Percentiles rank a stretch among this genome's conserved stretches.
Conservation (phyloP, 495 filamentous ascomycete species). For the Neurospora pannonica region DNA sequence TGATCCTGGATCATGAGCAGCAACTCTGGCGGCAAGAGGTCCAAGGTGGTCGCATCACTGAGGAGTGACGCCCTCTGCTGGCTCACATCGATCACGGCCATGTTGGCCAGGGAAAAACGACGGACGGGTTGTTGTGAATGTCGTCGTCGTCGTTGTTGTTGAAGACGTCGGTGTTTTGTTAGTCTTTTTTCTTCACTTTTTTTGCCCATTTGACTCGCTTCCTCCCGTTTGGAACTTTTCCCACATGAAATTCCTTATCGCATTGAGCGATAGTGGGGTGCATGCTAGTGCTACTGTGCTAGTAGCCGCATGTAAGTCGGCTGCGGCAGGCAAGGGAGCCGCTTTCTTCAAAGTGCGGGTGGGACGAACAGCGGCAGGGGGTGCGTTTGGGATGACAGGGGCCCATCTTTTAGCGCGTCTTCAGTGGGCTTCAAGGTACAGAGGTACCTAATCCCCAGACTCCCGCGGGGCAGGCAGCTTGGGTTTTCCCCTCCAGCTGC, state of each 20-base stretch:
- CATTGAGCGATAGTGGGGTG: not conserved
- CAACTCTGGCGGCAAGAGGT: slow-evolving; percentile 55
- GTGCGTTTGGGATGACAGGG: not conserved
- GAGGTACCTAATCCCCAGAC: not conserved
- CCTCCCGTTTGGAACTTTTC: not conserved
- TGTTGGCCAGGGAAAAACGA: slow-evolving; percentile 11
- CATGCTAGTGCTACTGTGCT: not conserved
- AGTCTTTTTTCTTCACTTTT: slow-evolving; percentile 16
- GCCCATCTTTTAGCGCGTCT: not conserved
- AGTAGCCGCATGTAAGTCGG: not conserved
- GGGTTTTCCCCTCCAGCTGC: not conserved
- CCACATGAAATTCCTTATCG: not conserved
- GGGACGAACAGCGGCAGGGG: not conserved
- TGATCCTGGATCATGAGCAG: slow-evolving; percentile 53
- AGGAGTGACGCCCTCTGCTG: slow-evolving; percentile 30
- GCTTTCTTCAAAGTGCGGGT: not conserved
- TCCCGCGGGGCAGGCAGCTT: not conserved
- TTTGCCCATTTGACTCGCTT: slow-evolving; percentile 6
- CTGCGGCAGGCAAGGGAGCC: not conserved
- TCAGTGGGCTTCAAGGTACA: not conserved
- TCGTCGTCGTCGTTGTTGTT: not conserved
- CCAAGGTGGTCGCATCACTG: slow-evolving; percentile 31
- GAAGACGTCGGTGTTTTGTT: slow-evolving; percentile 18
- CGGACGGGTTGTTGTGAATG: slow-evolving; percentile 2
- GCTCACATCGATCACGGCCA: slow-evolving; percentile 36